These are phyloP conservation scores for Vicia faba DNA, from an alignment of 306 rosid species.

Conservation along the genomic window DNA sequence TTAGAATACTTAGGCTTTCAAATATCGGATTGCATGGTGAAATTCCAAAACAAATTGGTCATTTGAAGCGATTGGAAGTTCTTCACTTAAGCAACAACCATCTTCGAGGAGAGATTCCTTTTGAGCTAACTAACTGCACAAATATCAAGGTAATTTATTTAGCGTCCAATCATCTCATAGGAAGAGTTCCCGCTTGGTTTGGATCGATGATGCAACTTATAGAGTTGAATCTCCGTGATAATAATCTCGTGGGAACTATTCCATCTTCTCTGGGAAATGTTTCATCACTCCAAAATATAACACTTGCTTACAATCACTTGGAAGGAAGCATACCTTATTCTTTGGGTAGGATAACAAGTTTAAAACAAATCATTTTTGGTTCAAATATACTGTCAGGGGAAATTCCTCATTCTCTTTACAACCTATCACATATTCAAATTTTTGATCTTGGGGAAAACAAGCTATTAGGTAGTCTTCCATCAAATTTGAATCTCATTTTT, in stretches of 20 bases:
- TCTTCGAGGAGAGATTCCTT: not conserved
- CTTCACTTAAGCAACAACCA: not conserved
- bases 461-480: conserved; percentile 18
- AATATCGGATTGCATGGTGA: not conserved
- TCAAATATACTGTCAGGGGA: too few species aligned
- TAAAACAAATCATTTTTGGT: too few species aligned
- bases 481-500: conserved; percentile 34
- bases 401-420: too few species aligned
- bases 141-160: not conserved
- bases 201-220: not conserved
- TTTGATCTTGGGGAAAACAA: not conserved
- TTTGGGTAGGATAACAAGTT: too few species aligned
- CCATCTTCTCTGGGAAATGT: too few species aligned
- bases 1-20: not conserved
- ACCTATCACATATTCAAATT: too few species aligned
- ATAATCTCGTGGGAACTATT: not conserved
- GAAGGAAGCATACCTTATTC: too few species aligned
- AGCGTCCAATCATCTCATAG: too few species aligned
- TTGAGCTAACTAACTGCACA: not conserved
- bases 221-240: not conserved
- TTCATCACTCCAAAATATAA: too few species aligned
- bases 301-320: too few species aligned
- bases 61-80: not conserved
- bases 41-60: not conserved
- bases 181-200: not conserved